These are phyloP conservation scores for Candida piceae DNA, from an alignment of 805 yeast genomes.

Conservation along the genomic window DNA sequence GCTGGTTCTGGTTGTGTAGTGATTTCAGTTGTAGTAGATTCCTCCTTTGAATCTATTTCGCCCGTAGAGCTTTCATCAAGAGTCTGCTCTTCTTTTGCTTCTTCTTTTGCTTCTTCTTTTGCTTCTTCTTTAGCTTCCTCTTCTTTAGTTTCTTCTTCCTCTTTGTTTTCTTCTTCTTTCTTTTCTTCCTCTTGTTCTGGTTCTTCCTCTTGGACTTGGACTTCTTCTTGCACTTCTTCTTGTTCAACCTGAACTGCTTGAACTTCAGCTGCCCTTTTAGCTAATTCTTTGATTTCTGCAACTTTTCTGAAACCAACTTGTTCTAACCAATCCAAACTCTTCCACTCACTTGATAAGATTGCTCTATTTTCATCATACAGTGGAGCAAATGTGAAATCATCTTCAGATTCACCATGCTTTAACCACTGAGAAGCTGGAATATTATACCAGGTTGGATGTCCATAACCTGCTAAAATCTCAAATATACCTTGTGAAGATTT, in stretches of 20 bases:
- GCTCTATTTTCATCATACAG: slow-evolving; percentile 53
- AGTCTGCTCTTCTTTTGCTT: not conserved
- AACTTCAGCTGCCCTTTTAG: not conserved
- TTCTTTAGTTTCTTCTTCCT: slow-evolving; percentile 24
- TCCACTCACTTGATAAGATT: slow-evolving; percentile 45
- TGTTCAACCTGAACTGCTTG: too few relatives aligned
- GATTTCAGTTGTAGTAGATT: not conserved
- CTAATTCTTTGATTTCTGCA: slow-evolving; percentile 11
- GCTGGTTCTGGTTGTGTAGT: not conserved
- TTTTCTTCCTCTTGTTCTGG: slow-evolving; percentile 7
- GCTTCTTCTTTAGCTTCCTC: slow-evolving; percentile 9
- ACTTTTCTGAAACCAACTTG: slow-evolving; percentile 44
- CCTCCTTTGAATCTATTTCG: not conserved
- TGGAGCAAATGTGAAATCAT: slow-evolving; percentile 59
- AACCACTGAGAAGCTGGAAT: slow-evolving; percentile 66
- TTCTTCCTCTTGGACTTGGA: not conserved
- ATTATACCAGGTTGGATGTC: slow-evolving; percentile 62
- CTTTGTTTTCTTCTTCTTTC: slow-evolving; percentile 12
- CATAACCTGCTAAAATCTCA: slow-evolving; percentile 47
- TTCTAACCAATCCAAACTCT: slow-evolving; percentile 49
- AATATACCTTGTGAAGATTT: slow-evolving; percentile 15
- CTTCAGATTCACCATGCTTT: slow-evolving; percentile 34
- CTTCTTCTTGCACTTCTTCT: slow-evolving; percentile 12
- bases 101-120: slow-evolving; percentile 9
- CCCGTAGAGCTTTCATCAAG: slow-evolving; percentile 2